Evolutionary conservation across 2,329 filamentous ascomycete species (phyloP).

Genomic region (Colletotrichum simmondsii): DNA sequence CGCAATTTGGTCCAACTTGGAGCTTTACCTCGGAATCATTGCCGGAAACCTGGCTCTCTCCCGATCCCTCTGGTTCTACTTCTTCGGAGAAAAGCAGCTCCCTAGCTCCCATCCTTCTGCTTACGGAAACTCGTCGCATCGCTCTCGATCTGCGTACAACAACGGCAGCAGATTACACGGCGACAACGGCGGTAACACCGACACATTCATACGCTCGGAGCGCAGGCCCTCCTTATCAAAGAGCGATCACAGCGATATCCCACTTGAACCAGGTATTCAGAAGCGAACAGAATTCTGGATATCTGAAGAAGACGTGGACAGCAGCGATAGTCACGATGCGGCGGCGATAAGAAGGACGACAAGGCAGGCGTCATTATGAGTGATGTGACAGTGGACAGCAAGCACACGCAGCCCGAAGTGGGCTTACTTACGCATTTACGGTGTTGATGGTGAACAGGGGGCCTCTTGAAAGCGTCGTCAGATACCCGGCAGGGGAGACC

Average conservation of each 20-base stretch:
- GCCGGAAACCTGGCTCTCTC: constrained; percentile 44
- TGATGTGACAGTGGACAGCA: background rate
- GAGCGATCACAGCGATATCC: constrained; percentile 38
- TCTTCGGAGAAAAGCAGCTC: constrained; percentile 32
- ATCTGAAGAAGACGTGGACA: constrained; percentile 29
- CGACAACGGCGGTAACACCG: constrained; percentile 19
- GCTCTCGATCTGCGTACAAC: constrained; percentile 24
- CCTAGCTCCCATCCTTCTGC: background rate
- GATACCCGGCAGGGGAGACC: constrained; percentile 25
- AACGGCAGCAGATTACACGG: constrained; percentile 31
- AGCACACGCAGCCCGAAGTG: background rate
- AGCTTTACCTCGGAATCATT: constrained; percentile 50
- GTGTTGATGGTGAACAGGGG: background rate
- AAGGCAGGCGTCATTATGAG: background rate
- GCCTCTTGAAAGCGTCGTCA: constrained; percentile 1
- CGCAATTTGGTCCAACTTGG: constrained; percentile 51
- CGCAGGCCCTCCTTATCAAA: constrained; percentile 23
- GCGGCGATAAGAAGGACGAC: background rate
- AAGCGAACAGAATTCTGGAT: constrained; percentile 38
- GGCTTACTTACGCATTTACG: constrained; percentile 9
- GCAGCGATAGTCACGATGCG: background rate
- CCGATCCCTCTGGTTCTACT: constrained; percentile 38
- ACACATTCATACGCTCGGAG: constrained; percentile 30
- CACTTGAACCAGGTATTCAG: constrained; percentile 36
- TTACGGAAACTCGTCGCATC: constrained; percentile 12